Evolutionary conservation across 2,329 filamentous ascomycete species (phyloP), one percentile per base, ranked within the genome.

Genomic region (Parafenestella ontariensis): DNA sequence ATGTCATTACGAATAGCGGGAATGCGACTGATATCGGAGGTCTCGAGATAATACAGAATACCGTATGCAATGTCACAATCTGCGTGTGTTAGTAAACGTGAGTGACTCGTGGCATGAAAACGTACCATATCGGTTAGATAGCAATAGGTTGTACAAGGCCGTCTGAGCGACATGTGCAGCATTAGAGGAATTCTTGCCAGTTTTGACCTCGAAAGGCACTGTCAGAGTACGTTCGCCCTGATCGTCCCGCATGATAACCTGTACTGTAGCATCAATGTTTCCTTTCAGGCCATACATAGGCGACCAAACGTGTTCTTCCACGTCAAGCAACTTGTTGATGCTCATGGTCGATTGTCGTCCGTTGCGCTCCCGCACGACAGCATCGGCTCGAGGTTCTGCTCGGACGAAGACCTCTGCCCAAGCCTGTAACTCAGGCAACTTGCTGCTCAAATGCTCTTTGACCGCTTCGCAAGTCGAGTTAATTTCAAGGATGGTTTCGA

Each of bases 291-390:
- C 95, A 72, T 96, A 99, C 86, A 92, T 94, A 0, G 95, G 95
- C 6, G 94, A 98, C 95, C 95, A 99, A 24, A 99, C 88, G 71
- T 98, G 95, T 75, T 99, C 95, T 73, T 99, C 95, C 9, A 99
- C 91, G 71, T 98, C 95, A 13, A 99, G 87, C 24, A 99, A 81
- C 72, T 98, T 99, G 68, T 89, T 96, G 64, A 99, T 88, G 64
- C 90, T 92, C 84, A 98, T 88, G 52, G 84, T 89, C 10, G 89
- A 86, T 62, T 88, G 89, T 48, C 89, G 86, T 36, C 89, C 89
- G 69, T 92, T 89, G 42, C 90, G 85, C 61, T 93, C 92, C 62
- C 91, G 89, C 21, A 96, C 89, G 36, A 91, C 72, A 2, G 92
- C 92, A 61, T 89, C 85, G 4, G 82, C 87, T 71, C 84, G 87